Evolutionary conservation across 352 stramenopile species (phyloP).

Genomic region (Pythium oligandrum): DNA sequence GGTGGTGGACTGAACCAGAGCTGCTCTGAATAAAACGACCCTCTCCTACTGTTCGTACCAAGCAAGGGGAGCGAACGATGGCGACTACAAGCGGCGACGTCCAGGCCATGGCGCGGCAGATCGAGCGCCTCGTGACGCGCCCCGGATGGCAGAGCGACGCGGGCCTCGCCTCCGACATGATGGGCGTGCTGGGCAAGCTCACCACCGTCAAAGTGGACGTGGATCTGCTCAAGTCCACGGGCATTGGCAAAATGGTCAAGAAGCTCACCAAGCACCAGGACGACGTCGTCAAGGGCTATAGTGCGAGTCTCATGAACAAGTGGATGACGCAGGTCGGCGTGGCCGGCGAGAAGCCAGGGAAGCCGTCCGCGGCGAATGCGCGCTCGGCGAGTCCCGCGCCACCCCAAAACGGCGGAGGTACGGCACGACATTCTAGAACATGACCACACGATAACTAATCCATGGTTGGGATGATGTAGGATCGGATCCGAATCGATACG

Average conservation of each 20-base stretch:
- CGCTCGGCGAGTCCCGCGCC: background rate
- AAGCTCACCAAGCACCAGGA: conserved; percentile 86
- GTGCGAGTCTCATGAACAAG: conserved; percentile 73
- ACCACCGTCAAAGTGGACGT: conserved; percentile 76
- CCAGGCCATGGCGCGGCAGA: conserved; percentile 60
- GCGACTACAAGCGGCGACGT: conserved; percentile 43
- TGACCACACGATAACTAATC: no score
- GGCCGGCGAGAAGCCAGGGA: conserved; percentile 10
- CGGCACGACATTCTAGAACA: no score
- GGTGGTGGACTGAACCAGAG: no score
- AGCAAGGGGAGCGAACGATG: conserved; percentile 8
- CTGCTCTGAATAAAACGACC: no score
- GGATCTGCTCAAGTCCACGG: conserved; percentile 66
- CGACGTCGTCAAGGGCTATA: conserved; percentile 76
- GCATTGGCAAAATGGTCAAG: conserved; percentile 76
- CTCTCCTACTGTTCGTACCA: no score
- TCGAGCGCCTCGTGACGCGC: conserved; percentile 54
- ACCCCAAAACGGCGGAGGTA: background rate
- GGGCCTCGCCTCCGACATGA: conserved; percentile 55
- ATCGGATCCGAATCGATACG: conserved; percentile 42
- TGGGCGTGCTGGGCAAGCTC: conserved; percentile 63
- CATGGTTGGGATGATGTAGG: conserved; percentile 5
- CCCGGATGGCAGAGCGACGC: conserved; percentile 62
- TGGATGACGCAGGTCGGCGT: conserved; percentile 78
- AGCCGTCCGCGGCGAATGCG: background rate